These are phyloP conservation scores for Helicostylum pulchrum DNA, from an alignment of 192 early-diverging fungal species.

Conservation along the genomic window DNA sequence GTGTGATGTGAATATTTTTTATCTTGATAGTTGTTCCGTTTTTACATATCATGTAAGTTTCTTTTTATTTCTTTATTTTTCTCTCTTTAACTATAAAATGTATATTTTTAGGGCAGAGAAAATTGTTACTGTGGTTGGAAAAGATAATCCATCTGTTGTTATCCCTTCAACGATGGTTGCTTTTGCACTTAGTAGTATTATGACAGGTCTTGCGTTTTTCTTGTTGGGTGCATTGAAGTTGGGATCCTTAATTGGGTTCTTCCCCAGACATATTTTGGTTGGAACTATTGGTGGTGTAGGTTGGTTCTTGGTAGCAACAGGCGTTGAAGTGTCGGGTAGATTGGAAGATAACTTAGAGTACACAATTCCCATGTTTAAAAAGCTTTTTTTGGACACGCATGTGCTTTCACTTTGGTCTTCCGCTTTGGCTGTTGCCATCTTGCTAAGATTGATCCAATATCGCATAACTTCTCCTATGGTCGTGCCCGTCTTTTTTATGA, in stretches of 20 bases:
- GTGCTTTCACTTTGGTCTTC: slow-evolving; percentile 79
- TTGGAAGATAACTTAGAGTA: slow-evolving; percentile 56
- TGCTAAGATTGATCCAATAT: slow-evolving; percentile 70
- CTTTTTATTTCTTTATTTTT: background rate
- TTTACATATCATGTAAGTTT: slow-evolving; percentile 38
- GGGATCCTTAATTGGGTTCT: slow-evolving; percentile 77
- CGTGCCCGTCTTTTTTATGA: slow-evolving; percentile 87
- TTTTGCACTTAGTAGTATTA: slow-evolving; percentile 80
- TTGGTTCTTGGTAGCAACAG: slow-evolving; percentile 91
- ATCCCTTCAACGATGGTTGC: slow-evolving; percentile 89
- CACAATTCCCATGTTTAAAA: slow-evolving; percentile 52
- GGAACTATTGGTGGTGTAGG: slow-evolving; percentile 96
- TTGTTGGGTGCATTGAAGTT: slow-evolving; percentile 79
- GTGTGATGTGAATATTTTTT: background rate
- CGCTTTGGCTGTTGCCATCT: slow-evolving; percentile 60
- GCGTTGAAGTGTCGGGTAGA: slow-evolving; percentile 79
- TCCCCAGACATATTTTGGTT: slow-evolving; percentile 90
- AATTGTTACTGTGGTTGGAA: slow-evolving; percentile 58
- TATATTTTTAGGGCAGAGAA: slow-evolving; percentile 51
- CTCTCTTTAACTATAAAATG: slow-evolving; percentile 2
- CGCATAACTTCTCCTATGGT: slow-evolving; percentile 71
- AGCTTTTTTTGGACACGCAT: slow-evolving; percentile 61
- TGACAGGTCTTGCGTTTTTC: slow-evolving; percentile 88
- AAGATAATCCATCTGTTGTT: slow-evolving; percentile 60
- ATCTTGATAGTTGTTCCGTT: slow-evolving; percentile 29